Percentiles rank a stretch among this genome's conserved stretches.
Evolutionary conservation across 2,329 filamentous ascomycete species (phyloP).

Genomic region (Aspergillus sp.): DNA sequence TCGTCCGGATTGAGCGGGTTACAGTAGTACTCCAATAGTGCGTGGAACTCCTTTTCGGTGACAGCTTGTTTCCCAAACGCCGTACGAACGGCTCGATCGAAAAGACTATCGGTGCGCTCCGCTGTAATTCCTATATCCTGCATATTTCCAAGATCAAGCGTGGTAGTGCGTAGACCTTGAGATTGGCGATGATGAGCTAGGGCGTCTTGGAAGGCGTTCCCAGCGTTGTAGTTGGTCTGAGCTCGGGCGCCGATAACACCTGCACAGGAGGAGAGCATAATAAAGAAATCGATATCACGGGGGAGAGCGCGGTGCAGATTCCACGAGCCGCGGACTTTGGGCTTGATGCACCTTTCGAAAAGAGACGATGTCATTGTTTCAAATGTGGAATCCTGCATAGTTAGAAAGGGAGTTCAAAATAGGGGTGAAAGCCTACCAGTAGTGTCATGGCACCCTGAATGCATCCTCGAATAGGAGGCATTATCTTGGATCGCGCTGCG

Average conservation of each 20-base stretch:
- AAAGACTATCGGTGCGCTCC: conserved; percentile 36
- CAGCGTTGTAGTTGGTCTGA: conserved; percentile 23
- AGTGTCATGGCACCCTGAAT: conserved; percentile 46
- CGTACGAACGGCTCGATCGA: conserved; percentile 52
- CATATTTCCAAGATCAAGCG: conserved; percentile 24
- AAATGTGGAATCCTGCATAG: conserved; percentile 21
- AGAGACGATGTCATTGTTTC: conserved; percentile 24
- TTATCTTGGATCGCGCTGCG: conserved; percentile 1
- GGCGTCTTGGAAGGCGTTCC: conserved; percentile 21
- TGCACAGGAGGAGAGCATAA: conserved; percentile 22
- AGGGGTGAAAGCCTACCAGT: conserved; percentile 14
- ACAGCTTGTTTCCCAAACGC: conserved; percentile 15
- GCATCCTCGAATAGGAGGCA: conserved; percentile 38
- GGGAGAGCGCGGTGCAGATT: conserved; percentile 24
- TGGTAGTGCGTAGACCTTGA: conserved; percentile 19
- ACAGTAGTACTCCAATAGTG: too few relatives aligned
- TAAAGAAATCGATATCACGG: conserved; percentile 20
- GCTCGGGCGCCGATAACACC: conserved; percentile 23
- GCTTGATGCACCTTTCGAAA: conserved; percentile 11
- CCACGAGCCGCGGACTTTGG: conserved; percentile 19
- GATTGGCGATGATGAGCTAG: conserved; percentile 21
- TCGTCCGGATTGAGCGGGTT: too few relatives aligned
- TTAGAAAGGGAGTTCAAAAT: conserved; percentile 1
- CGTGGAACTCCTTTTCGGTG: too few relatives aligned
- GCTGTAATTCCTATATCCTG: conserved; percentile 18